phyloP scores from a whole-genome alignment of 108 stramenopile species.

The Nitzschia sp. region DNA sequence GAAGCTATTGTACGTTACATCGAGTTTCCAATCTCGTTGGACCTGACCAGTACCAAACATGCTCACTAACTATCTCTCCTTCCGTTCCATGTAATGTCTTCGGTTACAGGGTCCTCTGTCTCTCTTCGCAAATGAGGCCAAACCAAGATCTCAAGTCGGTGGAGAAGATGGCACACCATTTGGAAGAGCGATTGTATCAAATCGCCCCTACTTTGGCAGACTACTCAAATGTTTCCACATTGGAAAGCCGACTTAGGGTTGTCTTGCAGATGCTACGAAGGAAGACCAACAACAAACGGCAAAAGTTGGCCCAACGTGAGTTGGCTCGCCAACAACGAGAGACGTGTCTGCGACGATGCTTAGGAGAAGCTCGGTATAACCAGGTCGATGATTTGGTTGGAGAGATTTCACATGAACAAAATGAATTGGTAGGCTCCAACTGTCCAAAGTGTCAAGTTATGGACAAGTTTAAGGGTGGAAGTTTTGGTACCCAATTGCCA shows the following conservation, averaged over 20 bases:
- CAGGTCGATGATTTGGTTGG: slow-evolving; percentile 5
- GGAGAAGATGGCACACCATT: slow-evolving; percentile 3
- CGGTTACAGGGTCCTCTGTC: slow-evolving; percentile 2
- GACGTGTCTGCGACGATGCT: not conserved
- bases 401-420: not conserved
- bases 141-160: not conserved
- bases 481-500: slow-evolving; percentile 14
- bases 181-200: slow-evolving; percentile 18
- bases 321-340: not conserved
- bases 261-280: not conserved
- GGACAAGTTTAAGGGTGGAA: not conserved
- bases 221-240: slow-evolving; percentile 3
- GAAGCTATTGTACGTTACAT: too few species aligned
- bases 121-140: not conserved
- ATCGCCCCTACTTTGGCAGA: slow-evolving; percentile 15
- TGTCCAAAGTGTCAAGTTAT: slow-evolving; percentile 15
- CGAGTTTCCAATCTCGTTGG: too few species aligned
- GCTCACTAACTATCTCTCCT: not conserved
- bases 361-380: slow-evolving; percentile 1
- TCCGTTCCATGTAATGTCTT: not conserved
- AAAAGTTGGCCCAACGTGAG: not conserved
- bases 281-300: not conserved
- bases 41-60: not conserved
- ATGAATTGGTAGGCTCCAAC: slow-evolving; percentile 2
- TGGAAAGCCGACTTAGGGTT: not conserved